Base-by-base conservation (phyloP, 2,329 filamentous ascomycete species). In the Colletotrichum magnum region DNA sequence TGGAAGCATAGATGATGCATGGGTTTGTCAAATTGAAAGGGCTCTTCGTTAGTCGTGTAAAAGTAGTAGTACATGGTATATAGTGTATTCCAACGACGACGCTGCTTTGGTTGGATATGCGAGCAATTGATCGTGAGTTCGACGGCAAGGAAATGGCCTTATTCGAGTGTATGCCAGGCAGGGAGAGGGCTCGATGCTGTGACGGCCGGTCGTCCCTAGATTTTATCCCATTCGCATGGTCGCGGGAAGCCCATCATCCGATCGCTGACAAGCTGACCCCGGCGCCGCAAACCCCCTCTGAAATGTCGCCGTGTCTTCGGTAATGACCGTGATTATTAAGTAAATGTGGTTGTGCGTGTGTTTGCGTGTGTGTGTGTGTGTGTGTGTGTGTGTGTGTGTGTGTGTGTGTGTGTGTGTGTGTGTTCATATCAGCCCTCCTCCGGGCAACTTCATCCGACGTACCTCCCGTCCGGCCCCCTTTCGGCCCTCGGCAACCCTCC, bases 401-500 rank as follows among this genome's bases (percentile, higher is more conserved):
- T 24, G 21, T 24, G 21, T 24, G 21, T 24, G 21, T 24, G 21
- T 24, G 21, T 24, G 21, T 24, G 32, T 10, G 32, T 36, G 9
- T 36, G 7, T 36, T 36, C 32, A 36, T 12, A 36, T 36, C 32
- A 36, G 32, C 32, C 32, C 32, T 36, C 32, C 32, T 10, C 43
- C 26, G 2, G 45, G 21, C 59, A 43, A 36, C 47, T 58, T 58
- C 36, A 56, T 4, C 61, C 67, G 6, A 69, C 48, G 36, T 61
- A 72, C 10, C 69, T 61, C 16, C 70, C 69, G 2, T 71, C 68
- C 9, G 70, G 53, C 13, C 58, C 68, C 24, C 64, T 48, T 15
- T 72, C 64, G 1, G 68, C 70, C 28, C 69, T 48, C 6, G 70
- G 70, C 6, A 72, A 21, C 2, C 64, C 62, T 2, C 70, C 68